Conservation (phyloP, 2,329 filamentous ascomycete genomes). For the Didymella sp. region DNA sequence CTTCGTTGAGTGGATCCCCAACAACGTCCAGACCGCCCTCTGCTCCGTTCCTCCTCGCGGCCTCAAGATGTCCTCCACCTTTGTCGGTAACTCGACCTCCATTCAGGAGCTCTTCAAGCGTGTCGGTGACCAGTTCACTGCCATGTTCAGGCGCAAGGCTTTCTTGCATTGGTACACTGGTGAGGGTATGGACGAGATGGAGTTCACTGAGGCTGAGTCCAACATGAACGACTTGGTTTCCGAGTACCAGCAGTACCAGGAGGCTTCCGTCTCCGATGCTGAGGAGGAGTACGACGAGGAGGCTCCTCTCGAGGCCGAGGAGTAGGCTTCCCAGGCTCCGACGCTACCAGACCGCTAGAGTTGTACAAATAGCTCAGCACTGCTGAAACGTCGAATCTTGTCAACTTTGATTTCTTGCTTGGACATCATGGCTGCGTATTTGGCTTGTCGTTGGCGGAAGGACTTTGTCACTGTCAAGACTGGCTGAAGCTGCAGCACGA, state of each 20-base stretch:
- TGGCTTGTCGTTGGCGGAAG: conserved; percentile 21
- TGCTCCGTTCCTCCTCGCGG: conserved; percentile 98
- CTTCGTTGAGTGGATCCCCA: conserved; percentile 99
- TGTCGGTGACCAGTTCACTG: conserved; percentile 98
- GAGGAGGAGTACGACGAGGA: conserved; percentile 97
- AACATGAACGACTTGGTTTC: conserved; percentile 99
- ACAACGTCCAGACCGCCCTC: conserved; percentile 99
- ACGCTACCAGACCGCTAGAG: conserved; percentile 5
- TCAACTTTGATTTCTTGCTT: conserved; percentile 38
- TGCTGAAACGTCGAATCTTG: conserved; percentile 13
- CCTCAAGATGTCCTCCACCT: conserved; percentile 99
- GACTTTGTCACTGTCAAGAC: conserved; percentile 26
- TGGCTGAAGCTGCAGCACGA: conserved; percentile 29
- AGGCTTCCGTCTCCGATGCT: conserved; percentile 94
- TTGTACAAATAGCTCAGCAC: conserved; percentile 15
- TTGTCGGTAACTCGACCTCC: conserved; percentile 98
- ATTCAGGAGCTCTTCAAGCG: conserved; percentile 99
- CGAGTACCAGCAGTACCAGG: conserved; percentile 99
- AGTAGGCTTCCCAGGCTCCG: conserved; percentile 50
- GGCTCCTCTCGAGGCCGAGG: conserved; percentile 73
- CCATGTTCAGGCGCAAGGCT: conserved; percentile 99
- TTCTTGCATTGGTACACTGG: conserved; percentile 99
- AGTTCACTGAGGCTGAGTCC: conserved; percentile 99
- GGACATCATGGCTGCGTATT: conserved; percentile 31
- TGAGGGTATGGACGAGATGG: conserved; percentile 99